Base-by-base conservation (phyloP, 306 rosid species). In the Rosa chinensis region DNA sequence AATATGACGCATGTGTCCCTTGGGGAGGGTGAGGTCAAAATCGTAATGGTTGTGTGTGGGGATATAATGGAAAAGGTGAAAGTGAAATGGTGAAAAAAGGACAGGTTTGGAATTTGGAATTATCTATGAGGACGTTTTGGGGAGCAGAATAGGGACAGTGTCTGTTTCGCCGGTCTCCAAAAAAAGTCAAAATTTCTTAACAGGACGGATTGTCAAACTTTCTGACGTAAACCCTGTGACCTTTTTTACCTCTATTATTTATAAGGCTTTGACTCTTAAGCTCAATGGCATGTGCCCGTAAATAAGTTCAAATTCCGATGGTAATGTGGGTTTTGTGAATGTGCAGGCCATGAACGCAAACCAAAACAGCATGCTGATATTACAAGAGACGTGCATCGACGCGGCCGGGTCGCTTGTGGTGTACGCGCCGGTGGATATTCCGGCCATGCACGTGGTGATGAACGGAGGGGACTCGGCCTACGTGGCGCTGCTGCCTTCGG, bases 391-490 rank as follows among this genome's bases (percentile, higher is more conserved):
- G 0, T 90, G 97, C 92, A 89, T 86, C 47, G 99, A 95, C 86
- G 90, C 89, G 69, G 91, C 92, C 0, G 99, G 99, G 13, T 87
- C 97, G 72, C 93, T 92, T 79, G 97, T 95, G 5, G 99, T 95
- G 66, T 95, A 92, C 92, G 99, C 99, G 84, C 99, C 99, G 4
- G 99, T 95, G 0, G 99, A 95, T 66, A 92, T 92, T 6, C 99
- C 99, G 0, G 99, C 99, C n/a, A 95, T 95, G 97, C 99, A 95
- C 56, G 91, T 90, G 1, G 99, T 95, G 6, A 92, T 95, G 99
- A 95, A 89, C 85, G 99, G 99, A 4, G 99, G 99, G 0, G 99
- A 95, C 67, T 95, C 99, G 0, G 97, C 99, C 17, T 95, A 95
- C 74, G 99, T 95, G 86, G 99, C 99, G 0, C 55, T 95, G 5